Percentiles rank a stretch among this genome's conserved stretches.
phyloP scores from a whole-genome alignment of 495 filamentous ascomycete species.

The Daldinia loculata region DNA sequence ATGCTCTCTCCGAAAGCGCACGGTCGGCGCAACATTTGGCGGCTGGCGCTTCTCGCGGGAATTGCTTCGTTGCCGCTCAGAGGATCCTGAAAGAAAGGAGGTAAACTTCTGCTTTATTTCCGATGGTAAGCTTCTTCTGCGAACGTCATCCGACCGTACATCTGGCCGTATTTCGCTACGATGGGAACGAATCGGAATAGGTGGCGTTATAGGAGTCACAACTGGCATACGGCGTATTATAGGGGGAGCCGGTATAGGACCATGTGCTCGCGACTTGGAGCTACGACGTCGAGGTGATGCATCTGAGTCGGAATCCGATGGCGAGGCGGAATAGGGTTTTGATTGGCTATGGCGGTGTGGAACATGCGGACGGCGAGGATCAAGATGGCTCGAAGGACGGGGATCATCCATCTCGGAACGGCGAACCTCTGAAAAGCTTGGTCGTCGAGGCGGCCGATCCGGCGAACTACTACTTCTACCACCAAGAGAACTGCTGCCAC shows the following conservation, averaged over 20 bases:
- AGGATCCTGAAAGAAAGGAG: slow-evolving; percentile 38
- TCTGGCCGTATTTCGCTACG: slow-evolving; percentile 40
- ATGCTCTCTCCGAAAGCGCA: slow-evolving; percentile 36
- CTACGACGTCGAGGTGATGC: slow-evolving; percentile 20
- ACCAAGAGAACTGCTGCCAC: slow-evolving; percentile 20
- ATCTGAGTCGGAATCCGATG: slow-evolving; percentile 39
- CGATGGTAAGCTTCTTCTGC: slow-evolving; percentile 39
- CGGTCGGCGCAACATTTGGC: slow-evolving; percentile 11
- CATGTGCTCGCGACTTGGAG: slow-evolving; percentile 28
- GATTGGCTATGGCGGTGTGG: slow-evolving; percentile 46
- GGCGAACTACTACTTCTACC: slow-evolving; percentile 40
- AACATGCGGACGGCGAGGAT: slow-evolving; percentile 32
- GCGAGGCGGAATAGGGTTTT: slow-evolving; percentile 30
- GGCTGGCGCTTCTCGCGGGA: slow-evolving; percentile 39
- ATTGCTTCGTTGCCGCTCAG: slow-evolving; percentile 41
- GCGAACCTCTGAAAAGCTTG: slow-evolving; percentile 44
- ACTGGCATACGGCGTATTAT: slow-evolving; percentile 43
- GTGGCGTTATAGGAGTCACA: slow-evolving; percentile 20
- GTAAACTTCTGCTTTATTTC: slow-evolving; percentile 44
- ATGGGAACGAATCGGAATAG: slow-evolving; percentile 32
- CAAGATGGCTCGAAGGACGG: slow-evolving; percentile 37
- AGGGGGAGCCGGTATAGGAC: slow-evolving; percentile 37
- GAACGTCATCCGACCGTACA: slow-evolving; percentile 41
- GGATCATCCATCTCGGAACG: slow-evolving; percentile 31
- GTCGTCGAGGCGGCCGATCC: slow-evolving; percentile 36